Conservation (phyloP, 176 grass and related monocot genomes). For the Elaeis guineensis region DNA sequence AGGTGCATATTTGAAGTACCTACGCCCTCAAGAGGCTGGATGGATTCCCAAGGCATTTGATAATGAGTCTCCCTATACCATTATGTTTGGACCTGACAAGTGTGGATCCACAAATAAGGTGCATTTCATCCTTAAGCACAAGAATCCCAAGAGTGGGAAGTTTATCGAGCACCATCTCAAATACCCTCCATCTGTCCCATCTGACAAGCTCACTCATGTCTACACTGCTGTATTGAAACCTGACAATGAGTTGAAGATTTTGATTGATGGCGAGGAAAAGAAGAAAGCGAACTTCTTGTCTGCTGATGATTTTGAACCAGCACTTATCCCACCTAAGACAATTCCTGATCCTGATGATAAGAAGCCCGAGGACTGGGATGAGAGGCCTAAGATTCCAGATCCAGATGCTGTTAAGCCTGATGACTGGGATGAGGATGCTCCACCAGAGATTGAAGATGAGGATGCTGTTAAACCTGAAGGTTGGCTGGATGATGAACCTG, state of each 20-base stretch:
- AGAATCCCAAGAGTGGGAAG: constrained; percentile 85
- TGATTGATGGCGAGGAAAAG: constrained; percentile 90
- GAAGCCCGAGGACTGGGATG: constrained; percentile 99
- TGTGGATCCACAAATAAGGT: constrained; percentile 97
- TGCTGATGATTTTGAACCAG: constrained; percentile 75
- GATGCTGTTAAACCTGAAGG: constrained; percentile 88
- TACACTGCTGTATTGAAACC: constrained; percentile 92
- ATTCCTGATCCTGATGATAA: constrained; percentile 98
- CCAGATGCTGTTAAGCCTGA: constrained; percentile 70
- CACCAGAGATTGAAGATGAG: constrained; percentile 76
- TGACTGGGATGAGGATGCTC: constrained; percentile 98
- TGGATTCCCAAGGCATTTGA: constrained; percentile 79
- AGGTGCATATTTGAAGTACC: constrained; percentile 90
- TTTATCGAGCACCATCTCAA: constrained; percentile 95
- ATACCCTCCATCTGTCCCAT: constrained; percentile 77
- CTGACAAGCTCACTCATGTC: constrained; percentile 85
- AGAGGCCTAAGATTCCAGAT: constrained; percentile 82
- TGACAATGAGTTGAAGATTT: constrained; percentile 77
- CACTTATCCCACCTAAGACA: constrained; percentile 73
- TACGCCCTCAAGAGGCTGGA: constrained; percentile 52
- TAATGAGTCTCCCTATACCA: constrained; percentile 85
- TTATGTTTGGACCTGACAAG: constrained; percentile 99
- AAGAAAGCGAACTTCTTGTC: constrained; percentile 78
- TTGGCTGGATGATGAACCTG: constrained; percentile 93
- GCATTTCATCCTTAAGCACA: constrained; percentile 94